Evolutionary conservation across 768 basidiomycete genomes (phyloP).

Genomic region (Lentinula aciculospora): DNA sequence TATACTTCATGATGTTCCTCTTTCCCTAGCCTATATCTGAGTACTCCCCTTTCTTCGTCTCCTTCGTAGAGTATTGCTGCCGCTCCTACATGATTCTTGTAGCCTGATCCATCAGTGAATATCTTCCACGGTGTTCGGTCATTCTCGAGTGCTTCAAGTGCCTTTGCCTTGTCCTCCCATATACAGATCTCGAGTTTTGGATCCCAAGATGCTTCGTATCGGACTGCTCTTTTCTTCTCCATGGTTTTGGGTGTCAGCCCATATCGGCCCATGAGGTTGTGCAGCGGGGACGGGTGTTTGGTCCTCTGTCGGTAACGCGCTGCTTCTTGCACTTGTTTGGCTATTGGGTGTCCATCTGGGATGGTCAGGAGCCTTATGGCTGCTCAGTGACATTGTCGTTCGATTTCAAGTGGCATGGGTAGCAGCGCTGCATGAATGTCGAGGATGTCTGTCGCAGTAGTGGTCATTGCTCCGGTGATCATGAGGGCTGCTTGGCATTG

Average conservation of each 20-base stretch:
- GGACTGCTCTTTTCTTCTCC: too few relatives aligned
- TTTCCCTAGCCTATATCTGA: neutral
- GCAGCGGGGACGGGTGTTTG: too few relatives aligned
- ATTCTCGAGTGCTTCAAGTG: too few relatives aligned
- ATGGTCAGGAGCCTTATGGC: constrained; percentile 8
- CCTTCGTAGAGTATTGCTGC: too few relatives aligned
- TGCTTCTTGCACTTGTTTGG: neutral
- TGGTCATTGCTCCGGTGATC: constrained; percentile 8
- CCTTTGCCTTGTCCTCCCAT: too few relatives aligned
- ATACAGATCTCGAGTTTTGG: too few relatives aligned
- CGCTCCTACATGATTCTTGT: too few relatives aligned
- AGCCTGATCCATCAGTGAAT: too few relatives aligned
- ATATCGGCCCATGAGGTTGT: too few relatives aligned
- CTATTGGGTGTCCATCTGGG: constrained; percentile 6
- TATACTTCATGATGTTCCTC: neutral
- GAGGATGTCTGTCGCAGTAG: constrained; percentile 8
- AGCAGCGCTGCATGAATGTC: constrained; percentile 10
- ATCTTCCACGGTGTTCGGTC: too few relatives aligned
- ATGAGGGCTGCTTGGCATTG: neutral
- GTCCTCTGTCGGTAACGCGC: neutral
- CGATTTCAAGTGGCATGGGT: constrained; percentile 8
- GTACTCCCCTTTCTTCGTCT: neutral
- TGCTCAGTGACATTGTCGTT: constrained; percentile 1
- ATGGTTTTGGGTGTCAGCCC: too few relatives aligned
- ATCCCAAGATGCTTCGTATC: too few relatives aligned